phyloP scores from a whole-genome alignment of 768 basidiomycete species.

The Tricholoma flavovirens region DNA sequence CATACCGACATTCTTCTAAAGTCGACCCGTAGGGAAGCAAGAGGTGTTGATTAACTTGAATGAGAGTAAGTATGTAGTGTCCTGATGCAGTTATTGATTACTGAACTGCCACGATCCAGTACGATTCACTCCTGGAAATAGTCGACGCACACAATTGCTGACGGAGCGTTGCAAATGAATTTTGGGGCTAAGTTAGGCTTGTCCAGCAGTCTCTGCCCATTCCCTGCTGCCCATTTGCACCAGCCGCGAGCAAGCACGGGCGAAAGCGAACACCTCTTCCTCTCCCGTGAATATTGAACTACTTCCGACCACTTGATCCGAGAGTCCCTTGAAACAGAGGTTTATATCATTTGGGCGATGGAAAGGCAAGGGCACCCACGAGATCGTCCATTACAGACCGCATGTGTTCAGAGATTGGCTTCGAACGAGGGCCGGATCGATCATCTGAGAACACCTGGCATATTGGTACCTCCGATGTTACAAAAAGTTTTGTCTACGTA shows the following conservation, averaged over 20 bases:
- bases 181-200: conserved; percentile 6
- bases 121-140: too few relatives aligned
- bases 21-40: too few relatives aligned
- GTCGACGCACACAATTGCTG: not conserved
- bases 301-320: conserved; percentile 66
- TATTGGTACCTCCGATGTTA: conserved; percentile 90
- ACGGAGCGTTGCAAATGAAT: not conserved
- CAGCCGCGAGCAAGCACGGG: conserved; percentile 82
- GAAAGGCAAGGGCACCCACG: conserved; percentile 36
- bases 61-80: too few relatives aligned
- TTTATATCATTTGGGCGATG: conserved; percentile 3
- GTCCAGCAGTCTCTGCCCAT: conserved; percentile 59
- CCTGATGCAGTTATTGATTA: too few relatives aligned
- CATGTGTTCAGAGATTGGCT: conserved; percentile 74
- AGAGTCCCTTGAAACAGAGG: conserved; percentile 54
- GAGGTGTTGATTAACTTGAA: too few relatives aligned
- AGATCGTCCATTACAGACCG: conserved; percentile 93
- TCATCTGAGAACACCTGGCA: conserved; percentile 86
- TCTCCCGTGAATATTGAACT: conserved; percentile 94
- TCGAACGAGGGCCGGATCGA: conserved; percentile 28
- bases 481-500: conserved; percentile 80
- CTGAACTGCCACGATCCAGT: too few relatives aligned
- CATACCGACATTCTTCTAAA: too few relatives aligned
- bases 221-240: conserved; percentile 90
- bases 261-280: conserved; percentile 97